phyloP scores from a whole-genome alignment of 768 basidiomycete species.

The Sarcomyxa edulis region DNA sequence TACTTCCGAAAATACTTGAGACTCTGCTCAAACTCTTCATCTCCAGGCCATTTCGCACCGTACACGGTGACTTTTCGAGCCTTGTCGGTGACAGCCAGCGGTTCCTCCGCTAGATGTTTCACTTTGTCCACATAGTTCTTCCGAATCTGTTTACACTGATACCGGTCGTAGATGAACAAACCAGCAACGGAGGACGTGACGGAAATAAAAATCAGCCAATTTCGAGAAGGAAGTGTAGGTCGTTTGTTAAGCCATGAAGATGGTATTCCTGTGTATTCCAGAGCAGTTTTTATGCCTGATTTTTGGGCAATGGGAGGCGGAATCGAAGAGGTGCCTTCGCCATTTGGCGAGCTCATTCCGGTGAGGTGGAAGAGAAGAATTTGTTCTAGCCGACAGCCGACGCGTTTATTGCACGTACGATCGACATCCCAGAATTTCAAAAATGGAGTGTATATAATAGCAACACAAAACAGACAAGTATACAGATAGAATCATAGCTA shows the following conservation, averaged over 20 bases:
- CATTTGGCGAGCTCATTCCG: constrained; percentile 20
- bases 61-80: constrained; percentile 84
- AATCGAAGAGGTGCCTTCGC: constrained; percentile 14
- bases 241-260: constrained; percentile 79
- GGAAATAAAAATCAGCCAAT: constrained; percentile 90
- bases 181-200: constrained; percentile 67
- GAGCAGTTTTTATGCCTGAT: constrained; percentile 58
- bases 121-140: constrained; percentile 79
- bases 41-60: constrained; percentile 89
- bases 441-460: constrained; percentile 1
- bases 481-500: not conserved
- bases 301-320: constrained; percentile 12
- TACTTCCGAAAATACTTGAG: constrained; percentile 93
- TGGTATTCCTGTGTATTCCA: constrained; percentile 64
- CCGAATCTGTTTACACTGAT: constrained; percentile 72
- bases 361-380: constrained; percentile 12
- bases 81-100: constrained; percentile 55
- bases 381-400: constrained; percentile 19
- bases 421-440: constrained; percentile 24
- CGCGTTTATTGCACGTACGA: constrained; percentile 24
- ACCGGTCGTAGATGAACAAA: constrained; percentile 82
- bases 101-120: constrained; percentile 65
- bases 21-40: constrained; percentile 84
- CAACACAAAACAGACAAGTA: constrained; percentile 6
- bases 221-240: constrained; percentile 83